These are phyloP conservation scores for Ophiosphaerella narmari DNA, from an alignment of 2,329 filamentous ascomycete genomes.

Conservation along the genomic window DNA sequence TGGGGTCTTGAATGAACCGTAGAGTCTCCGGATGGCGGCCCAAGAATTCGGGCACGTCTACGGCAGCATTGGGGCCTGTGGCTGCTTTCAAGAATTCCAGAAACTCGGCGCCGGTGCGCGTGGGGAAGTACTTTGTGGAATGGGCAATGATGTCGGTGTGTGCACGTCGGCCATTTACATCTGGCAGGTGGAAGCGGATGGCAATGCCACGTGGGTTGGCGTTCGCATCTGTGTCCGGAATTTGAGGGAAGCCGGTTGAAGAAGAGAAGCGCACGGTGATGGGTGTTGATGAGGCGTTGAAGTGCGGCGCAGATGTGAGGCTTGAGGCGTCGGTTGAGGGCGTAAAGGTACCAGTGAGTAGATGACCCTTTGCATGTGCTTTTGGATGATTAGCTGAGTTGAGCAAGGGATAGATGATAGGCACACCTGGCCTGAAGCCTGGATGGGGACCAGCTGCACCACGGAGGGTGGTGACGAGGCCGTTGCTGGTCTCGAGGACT, in stretches of 20 bases:
- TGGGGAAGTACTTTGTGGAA: constrained; percentile 58
- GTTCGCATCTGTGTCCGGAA: constrained; percentile 56
- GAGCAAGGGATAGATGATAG: not conserved
- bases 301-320: constrained; percentile 57
- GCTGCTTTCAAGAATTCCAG: constrained; percentile 54
- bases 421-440: constrained; percentile 39
- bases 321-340: constrained; percentile 51
- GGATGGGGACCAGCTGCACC: constrained; percentile 25
- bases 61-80: constrained; percentile 35
- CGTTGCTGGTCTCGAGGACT: constrained; percentile 33
- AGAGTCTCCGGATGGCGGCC: constrained; percentile 52
- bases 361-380: constrained; percentile 61
- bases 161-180: constrained; percentile 43
- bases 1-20: constrained; percentile 55
- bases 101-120: constrained; percentile 58
- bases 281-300: constrained; percentile 52
- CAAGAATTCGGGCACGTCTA: constrained; percentile 50
- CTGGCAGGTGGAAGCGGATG: constrained; percentile 56
- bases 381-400: not conserved
- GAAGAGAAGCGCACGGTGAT: constrained; percentile 58
- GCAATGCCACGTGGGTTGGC: constrained; percentile 55
- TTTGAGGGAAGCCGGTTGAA: constrained; percentile 56
- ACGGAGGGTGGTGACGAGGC: constrained; percentile 34
- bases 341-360: constrained; percentile 59
- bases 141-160: constrained; percentile 64